Evolutionary conservation across 345 rosid genomes (phyloP), one percentile per base, ranked within the genome.

Genomic region (Passiflora organensis): DNA sequence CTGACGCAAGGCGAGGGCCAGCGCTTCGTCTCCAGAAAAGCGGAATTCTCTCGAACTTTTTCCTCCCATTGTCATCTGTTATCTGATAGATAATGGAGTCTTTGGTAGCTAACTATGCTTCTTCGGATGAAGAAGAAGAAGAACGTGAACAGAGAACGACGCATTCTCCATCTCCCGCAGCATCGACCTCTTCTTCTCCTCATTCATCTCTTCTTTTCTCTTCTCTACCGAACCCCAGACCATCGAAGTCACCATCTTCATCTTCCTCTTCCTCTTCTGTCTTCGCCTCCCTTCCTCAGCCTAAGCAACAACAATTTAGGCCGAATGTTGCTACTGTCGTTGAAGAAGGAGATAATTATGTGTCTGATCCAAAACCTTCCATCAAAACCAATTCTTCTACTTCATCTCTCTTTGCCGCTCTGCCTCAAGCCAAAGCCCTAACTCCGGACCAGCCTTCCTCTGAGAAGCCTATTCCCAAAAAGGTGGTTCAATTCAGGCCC

Each of bases 101-200:
- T 53, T 70, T 91, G 62, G 55, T 83, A 11, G 89, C 95, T 28
- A 86, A 58, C 78, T 89, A 89, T 65, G 96, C 91, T 45, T 89
- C 99, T 28, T 84, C 91, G 10, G 86, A 77, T 64, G 98, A 91
- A 2, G 97, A 85, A 49, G 85, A 86, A 13, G 84, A 82, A 6
- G 47, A 39, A 6, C 45, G 42, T 14, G 18, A 59, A 14, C 53
- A 56, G 43, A 62, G 32, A 37, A 12, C 38, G 13, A 23, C 67
- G 13, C 6, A 56, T 25, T 43, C 51, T n/a, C 55, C 46, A 39
- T 23, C 76, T 63, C 53, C 59, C 11, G 19, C 72, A 0, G 36
- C 42, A 17, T 19, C 52, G 9, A 0, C 18, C 6, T 47, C 53
- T 0, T 56, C 56, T 17, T 39, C 52, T 11, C 19, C 32, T 15